Evolutionary conservation across 495 filamentous ascomycete genomes (phyloP), one percentile per base, ranked within the genome.

Genomic region (Penicillium argentinense): DNA sequence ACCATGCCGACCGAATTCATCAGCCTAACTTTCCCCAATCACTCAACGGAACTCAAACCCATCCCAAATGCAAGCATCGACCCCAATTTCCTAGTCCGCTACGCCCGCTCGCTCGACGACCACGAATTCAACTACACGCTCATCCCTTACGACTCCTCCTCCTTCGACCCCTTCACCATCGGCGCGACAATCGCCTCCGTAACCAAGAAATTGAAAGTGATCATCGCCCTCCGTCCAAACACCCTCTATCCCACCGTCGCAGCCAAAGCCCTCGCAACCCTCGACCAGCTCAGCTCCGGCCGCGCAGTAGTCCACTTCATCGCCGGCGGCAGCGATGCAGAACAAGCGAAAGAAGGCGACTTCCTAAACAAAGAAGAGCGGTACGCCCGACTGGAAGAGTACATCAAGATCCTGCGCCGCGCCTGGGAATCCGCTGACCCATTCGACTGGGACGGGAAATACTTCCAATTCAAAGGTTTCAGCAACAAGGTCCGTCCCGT

Each of bases 1-100:
- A 69, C 48, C 24, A 78, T 78, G 75, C 72, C 77, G 28, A 70
- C 66, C 47, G 77, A 78, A 65, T 80, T 78, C 55, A 80, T 80
- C 48, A 76, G 72, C 49, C 27, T 75, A 21, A 78, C 74, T 4
- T 75, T 73, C 38, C 68, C 73, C 17, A 78, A 74, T 49, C 52
- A 67, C 5, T 78, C 73, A 2, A 78, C 69, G 9, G 76, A 80
- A 59, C 37, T 80, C 11, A 54, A 67, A 18, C 75, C 74, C n/a
- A 67, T 77, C 53, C 67, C 72, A 11, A 62, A 62, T 43, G 66
- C 73, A 8, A 13, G 41, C 1, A 72, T 78, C 39, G 75, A 80
- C 44, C 70, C 69, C 8, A 67, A 70, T 1, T 78, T 64, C 52
- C 64, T 78, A 1, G 39, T 50, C 7, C 69, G 75, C 21, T 80